phyloP scores from a whole-genome alignment of 2,329 filamentous ascomycete species.

The Colletotrichum tofieldiae region DNA sequence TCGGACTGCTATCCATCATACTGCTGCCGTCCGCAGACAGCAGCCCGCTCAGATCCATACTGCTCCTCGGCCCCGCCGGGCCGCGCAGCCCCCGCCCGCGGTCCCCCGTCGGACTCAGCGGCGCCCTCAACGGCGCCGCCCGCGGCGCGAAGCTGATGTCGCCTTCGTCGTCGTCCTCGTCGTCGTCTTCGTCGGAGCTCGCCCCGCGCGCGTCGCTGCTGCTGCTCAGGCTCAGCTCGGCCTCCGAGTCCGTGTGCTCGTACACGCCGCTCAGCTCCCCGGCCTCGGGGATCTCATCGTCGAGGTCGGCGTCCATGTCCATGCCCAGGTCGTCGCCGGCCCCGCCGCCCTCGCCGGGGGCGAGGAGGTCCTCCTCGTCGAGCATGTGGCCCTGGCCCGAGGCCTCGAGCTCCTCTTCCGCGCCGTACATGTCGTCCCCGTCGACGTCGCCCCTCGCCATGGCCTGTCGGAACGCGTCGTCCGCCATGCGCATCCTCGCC shows the following conservation, averaged over 20 bases:
- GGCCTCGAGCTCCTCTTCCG: constrained; percentile 69
- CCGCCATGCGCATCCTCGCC: constrained; percentile 68
- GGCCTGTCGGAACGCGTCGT: constrained; percentile 75
- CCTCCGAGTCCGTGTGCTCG: constrained; percentile 85
- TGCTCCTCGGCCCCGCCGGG: constrained; percentile 52
- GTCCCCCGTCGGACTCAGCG: constrained; percentile 56
- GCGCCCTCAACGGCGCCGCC: constrained; percentile 51
- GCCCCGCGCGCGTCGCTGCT: constrained; percentile 47
- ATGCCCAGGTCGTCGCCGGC: constrained; percentile 56
- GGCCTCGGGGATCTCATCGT: constrained; percentile 79
- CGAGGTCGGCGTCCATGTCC: constrained; percentile 79
- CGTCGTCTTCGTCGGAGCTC: constrained; percentile 44
- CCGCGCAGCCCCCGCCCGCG: constrained; percentile 46
- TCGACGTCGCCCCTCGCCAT: constrained; percentile 66
- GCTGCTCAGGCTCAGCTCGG: constrained; percentile 69
- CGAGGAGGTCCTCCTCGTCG: constrained; percentile 72
- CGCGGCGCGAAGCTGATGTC: constrained; percentile 59
- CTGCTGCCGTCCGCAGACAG: constrained; percentile 73
- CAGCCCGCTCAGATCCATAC: constrained; percentile 71
- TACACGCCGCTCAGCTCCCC: constrained; percentile 71
- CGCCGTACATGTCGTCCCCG: constrained; percentile 66
- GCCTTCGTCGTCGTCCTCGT: constrained; percentile 46
- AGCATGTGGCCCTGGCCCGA: constrained; percentile 72
- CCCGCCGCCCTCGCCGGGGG: constrained; percentile 38
- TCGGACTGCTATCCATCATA: constrained; percentile 70